Evolutionary conservation across 2,329 filamentous ascomycete genomes (phyloP).

Genomic region (Clonostachys rosea): DNA sequence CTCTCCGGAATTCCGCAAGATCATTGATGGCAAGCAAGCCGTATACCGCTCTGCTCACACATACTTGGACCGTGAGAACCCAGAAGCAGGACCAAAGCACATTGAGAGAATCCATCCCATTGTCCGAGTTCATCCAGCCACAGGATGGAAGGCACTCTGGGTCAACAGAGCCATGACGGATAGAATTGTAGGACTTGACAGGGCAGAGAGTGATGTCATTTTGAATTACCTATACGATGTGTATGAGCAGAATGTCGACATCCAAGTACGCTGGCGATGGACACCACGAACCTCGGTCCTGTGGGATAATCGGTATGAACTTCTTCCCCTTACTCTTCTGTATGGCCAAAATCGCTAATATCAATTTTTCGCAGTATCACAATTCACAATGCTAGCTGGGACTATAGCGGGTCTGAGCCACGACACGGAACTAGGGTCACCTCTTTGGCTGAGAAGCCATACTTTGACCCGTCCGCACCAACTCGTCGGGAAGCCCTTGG

Average conservation of each 20-base stretch:
- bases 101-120: slow-evolving; percentile 69
- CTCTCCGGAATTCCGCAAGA: slow-evolving; percentile 68
- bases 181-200: slow-evolving; percentile 64
- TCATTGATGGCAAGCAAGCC: slow-evolving; percentile 71
- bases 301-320: slow-evolving; percentile 55
- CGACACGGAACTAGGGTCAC: slow-evolving; percentile 71
- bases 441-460: slow-evolving; percentile 65
- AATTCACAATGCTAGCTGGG: slow-evolving; percentile 71
- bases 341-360: not conserved
- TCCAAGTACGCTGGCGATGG: slow-evolving; percentile 70
- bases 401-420: slow-evolving; percentile 63
- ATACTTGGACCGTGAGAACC: slow-evolving; percentile 62
- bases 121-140: slow-evolving; percentile 70
- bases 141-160: slow-evolving; percentile 71
- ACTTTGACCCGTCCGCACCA: slow-evolving; percentile 59
- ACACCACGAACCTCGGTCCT: slow-evolving; percentile 61
- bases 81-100: slow-evolving; percentile 52
- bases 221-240: slow-evolving; percentile 64
- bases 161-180: slow-evolving; percentile 68
- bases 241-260: slow-evolving; percentile 66
- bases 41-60: slow-evolving; percentile 70
- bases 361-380: slow-evolving; percentile 45
- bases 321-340: slow-evolving; percentile 15
- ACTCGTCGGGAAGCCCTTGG: slow-evolving; percentile 64
- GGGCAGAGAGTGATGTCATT: slow-evolving; percentile 64